A percentile compares a stretch with the other conserved stretches of the same genome.
Conservation (phyloP, 1,284 basidiomycete species). For the Phlebopus sp. region DNA sequence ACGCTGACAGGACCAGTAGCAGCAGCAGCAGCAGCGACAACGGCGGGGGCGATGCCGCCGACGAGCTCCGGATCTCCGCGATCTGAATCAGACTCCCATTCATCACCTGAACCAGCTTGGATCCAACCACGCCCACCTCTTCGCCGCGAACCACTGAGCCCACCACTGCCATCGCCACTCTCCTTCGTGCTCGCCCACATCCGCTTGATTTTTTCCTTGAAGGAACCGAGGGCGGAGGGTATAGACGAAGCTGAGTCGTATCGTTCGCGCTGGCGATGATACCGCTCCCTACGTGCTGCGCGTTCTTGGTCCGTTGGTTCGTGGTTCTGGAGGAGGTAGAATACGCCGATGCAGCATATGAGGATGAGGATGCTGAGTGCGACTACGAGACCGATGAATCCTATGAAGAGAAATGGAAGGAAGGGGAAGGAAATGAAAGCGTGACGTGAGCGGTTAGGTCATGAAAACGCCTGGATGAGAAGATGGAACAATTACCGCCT, state of each 20-base stretch:
- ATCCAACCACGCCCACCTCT: constrained; percentile 41
- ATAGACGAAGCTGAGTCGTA: background rate
- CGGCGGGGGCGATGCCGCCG: too few relatives aligned
- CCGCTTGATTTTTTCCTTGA: constrained; percentile 19
- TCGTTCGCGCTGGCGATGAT: constrained; percentile 18
- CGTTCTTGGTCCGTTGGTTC: constrained; percentile 34
- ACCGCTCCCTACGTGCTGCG: constrained; percentile 19
- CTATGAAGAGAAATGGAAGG: constrained; percentile 23
- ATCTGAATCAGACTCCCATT: constrained; percentile 34
- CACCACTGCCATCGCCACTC: constrained; percentile 3
- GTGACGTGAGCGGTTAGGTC: background rate
- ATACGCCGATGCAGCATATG: constrained; percentile 40
- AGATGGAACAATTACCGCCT: constrained; percentile 34
- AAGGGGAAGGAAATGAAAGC: constrained; percentile 1
- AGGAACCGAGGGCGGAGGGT: constrained; percentile 1
- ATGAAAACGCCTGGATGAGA: background rate
- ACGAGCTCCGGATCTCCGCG: constrained; percentile 16
- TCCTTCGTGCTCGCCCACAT: constrained; percentile 15
- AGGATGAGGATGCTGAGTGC: constrained; percentile 43
- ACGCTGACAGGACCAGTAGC: too few relatives aligned
- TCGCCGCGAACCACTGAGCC: constrained; percentile 5
- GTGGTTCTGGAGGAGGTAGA: constrained; percentile 42
- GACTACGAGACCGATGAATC: constrained; percentile 48
- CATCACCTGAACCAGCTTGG: constrained; percentile 38
- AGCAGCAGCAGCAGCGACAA: too few relatives aligned